Conservation (phyloP, 2,329 filamentous ascomycete species). For the Orbilia ellipsospora region DNA sequence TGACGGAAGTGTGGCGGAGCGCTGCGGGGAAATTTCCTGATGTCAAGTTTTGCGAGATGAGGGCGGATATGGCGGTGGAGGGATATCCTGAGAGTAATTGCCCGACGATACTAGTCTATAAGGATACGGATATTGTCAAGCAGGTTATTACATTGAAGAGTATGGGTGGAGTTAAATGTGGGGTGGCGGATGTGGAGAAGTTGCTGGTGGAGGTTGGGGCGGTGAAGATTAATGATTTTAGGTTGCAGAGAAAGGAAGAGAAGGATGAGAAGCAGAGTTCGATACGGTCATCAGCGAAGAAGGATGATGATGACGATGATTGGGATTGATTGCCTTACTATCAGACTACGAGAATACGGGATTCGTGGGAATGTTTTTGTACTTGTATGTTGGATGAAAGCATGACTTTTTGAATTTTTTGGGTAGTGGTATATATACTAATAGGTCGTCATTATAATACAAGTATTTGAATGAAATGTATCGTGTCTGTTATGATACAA, state of each 20-base stretch:
- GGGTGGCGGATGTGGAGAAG: conserved; percentile 77
- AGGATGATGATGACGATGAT: conserved; percentile 65
- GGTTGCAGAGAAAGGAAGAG: conserved; percentile 73
- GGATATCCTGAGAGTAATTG: conserved; percentile 95
- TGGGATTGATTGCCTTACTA: conserved; percentile 66
- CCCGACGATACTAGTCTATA: conserved; percentile 91
- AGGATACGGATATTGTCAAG: conserved; percentile 88
- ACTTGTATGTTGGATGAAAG: conserved; percentile 1
- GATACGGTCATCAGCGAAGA: conserved; percentile 57
- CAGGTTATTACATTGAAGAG: conserved; percentile 91
- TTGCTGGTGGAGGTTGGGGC: conserved; percentile 85
- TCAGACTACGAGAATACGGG: too few relatives aligned
- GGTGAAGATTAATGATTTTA: conserved; percentile 79
- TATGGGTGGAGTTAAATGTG: conserved; percentile 77
- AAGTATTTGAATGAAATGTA: conserved; percentile 26
- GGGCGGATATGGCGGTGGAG: conserved; percentile 91
- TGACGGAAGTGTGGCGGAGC: conserved; percentile 86
- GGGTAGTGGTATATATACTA: not conserved
- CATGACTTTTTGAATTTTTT: not conserved
- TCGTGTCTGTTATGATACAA: conserved; percentile 17
- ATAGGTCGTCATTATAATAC: conserved; percentile 37
- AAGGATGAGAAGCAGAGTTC: conserved; percentile 71
- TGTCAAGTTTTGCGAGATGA: conserved; percentile 97
- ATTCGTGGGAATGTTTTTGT: not conserved
- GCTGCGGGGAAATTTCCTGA: conserved; percentile 88